Evolutionary conservation across 2,329 filamentous ascomycete genomes (phyloP).

Genomic region (Simplicillium sp.): DNA sequence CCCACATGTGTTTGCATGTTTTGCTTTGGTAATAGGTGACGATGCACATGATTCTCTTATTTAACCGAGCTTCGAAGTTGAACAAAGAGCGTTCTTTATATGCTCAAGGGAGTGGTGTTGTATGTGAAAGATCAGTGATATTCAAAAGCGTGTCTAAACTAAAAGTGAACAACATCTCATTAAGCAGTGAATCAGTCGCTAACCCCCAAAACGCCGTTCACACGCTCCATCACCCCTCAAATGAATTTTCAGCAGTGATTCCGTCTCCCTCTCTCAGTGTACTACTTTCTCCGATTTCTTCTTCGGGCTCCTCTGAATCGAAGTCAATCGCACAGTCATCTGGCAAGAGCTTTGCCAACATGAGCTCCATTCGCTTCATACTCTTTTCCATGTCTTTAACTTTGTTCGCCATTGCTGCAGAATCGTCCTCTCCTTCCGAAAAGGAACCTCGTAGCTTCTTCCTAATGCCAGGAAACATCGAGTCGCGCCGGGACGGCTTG

Average conservation of each 20-base stretch:
- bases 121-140: no score
- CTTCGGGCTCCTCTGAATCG: constrained; percentile 16
- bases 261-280: constrained; percentile 11
- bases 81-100: no score
- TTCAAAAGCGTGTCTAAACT: no score
- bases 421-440: constrained; percentile 31
- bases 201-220: no score
- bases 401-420: constrained; percentile 31
- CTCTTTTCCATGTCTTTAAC: constrained; percentile 41
- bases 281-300: constrained; percentile 15
- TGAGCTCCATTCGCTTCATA: constrained; percentile 36
- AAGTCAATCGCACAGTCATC: constrained; percentile 12
- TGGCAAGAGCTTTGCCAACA: constrained; percentile 30
- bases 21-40: constrained; percentile 38
- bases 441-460: constrained; percentile 39
- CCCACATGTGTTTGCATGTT: constrained; percentile 43
- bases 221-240: no score
- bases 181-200: no score
- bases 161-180: no score
- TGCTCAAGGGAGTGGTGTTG: neutral
- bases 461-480: constrained; percentile 42
- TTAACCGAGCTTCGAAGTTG: no score
- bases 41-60: constrained; percentile 31
- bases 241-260: no score
- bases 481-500: constrained; percentile 40